Evolutionary conservation across 2,329 filamentous ascomycete species (phyloP), one percentile per base, ranked within the genome.

Genomic region (Seiridium unicorne): DNA sequence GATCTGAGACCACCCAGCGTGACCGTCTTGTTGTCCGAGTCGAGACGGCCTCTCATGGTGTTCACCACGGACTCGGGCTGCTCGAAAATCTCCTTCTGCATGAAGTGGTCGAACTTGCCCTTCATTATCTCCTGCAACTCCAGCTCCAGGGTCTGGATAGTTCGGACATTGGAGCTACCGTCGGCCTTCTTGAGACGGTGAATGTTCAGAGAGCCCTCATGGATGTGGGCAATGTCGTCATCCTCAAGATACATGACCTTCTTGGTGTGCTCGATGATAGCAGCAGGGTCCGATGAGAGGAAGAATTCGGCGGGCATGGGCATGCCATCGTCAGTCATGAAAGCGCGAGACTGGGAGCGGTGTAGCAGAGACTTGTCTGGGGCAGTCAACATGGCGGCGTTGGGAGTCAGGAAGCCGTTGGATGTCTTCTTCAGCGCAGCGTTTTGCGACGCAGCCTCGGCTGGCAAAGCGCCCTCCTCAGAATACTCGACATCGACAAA

Each of bases 101-200:
- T 99, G 85, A 97, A 99, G 83, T 99, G 95, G 78, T 99, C 95
- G 79, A 98, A 99, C 76, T 95, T 96, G 79, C 95, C 95, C 89
- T 99, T 99, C 95, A 99, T 99, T 80, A 99, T 99, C 84, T 99
- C 93, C 83, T 99, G 95, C 66, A 99, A 89, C 84, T 99, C 93
- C 55, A 99, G 91, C 84, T 99, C 95, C 60, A 99, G 87, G 59
- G 95, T 99, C 85, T 99, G 95, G 76, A 99, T 99, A 70, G 91
- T 92, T 76, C 95, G 93, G 69, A 98, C 93, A 74, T 98, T 97
- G 79, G 92, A 96, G 74, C 91, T 93, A 68, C 94, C 94, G 75
- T 98, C 94, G 69, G 93, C 90, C 88, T 98, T 98, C 80, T 91
- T 93, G 69, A 98, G 85, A 74, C 95, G 92, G 85, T 99, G 95